Base-by-base conservation (phyloP, 2,329 filamentous ascomycete species). In the Sclerotinia borealis region DNA sequence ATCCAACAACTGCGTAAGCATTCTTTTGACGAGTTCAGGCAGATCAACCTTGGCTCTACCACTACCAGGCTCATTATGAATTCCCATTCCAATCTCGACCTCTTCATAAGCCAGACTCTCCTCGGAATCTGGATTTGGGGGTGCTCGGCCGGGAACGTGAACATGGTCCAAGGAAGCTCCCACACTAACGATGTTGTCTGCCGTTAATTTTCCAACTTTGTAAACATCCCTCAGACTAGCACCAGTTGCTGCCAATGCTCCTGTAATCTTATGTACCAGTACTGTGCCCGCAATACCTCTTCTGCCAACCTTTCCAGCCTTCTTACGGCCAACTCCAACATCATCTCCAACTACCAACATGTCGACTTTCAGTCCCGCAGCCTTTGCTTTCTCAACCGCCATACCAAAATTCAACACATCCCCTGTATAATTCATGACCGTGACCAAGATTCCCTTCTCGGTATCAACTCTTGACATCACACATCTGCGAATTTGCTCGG, bases 301-400 rank as follows among this genome's bases (percentile, higher is more conserved):
- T 59, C 93, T 81, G 1, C 93, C 93, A 19, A 97, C 93, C 75
- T 97, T 97, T n/a, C 93, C 93, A 13, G 90, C 88, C 74, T 88
- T 88, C 59, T 79, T 81, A 64, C 92, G 81, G 1, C 93, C 93
- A 51, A 98, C 93, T 49, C 93, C 92, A 3, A 93, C 92, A 76
- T 98, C 93, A 72, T 98, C 93, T 7, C 88, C 92, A 9, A 97
- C 91, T 10, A 96, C 89, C 11, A 96, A 86, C 89, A 97, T 96
- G 74, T 96, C 90, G 0, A 91, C 90, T 22, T 86, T 78, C 29
- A 92, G 77, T 0, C 92, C 93, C 0, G 86, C 85, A 1, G 92
- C 92, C 64, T 89, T 88, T 19, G 92, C 92, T 79, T 96, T 96
- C 76, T 97, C 93, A 10, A 95, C 91, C 0, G 89, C 93, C 83